These are phyloP conservation scores for Westerdykella sp. DNA, from an alignment of 2,329 filamentous ascomycete genomes.

Conservation along the genomic window DNA sequence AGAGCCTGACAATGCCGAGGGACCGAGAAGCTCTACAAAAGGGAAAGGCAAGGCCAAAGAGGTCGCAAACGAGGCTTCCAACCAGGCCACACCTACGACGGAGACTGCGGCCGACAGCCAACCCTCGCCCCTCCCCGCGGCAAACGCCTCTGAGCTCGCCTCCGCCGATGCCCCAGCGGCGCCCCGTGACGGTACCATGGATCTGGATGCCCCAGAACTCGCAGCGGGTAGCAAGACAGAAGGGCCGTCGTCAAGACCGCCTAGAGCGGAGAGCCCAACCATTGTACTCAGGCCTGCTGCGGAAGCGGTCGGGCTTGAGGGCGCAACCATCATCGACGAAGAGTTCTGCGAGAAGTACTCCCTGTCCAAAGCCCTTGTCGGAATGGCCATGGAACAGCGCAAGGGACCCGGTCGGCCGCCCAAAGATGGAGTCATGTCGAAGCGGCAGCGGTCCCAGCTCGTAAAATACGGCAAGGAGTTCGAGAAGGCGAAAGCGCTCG, in stretches of 20 bases:
- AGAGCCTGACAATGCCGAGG: background rate
- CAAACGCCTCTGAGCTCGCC: constrained; percentile 19
- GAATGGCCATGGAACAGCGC: constrained; percentile 52
- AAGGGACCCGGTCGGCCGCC: constrained; percentile 74
- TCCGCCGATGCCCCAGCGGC: constrained; percentile 15
- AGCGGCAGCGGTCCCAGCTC: constrained; percentile 61
- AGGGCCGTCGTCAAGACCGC: constrained; percentile 17
- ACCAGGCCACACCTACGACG: background rate
- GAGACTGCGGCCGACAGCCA: background rate
- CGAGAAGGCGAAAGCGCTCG: constrained; percentile 36
- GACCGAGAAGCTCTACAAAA: background rate
- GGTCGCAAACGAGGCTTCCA: background rate
- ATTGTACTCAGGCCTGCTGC: constrained; percentile 21
- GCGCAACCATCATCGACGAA: constrained; percentile 31
- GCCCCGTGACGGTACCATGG: constrained; percentile 14
- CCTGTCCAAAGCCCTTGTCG: constrained; percentile 31
- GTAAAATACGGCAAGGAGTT: constrained; percentile 53
- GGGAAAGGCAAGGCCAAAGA: background rate
- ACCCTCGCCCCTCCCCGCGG: background rate
- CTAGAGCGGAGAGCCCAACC: constrained; percentile 25
- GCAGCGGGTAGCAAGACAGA: constrained; percentile 19
- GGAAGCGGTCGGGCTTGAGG: constrained; percentile 26
- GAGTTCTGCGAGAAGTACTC: constrained; percentile 39
- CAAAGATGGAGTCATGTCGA: constrained; percentile 79
- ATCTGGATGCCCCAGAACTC: constrained; percentile 25